A percentile compares a stretch with the other conserved stretches of the same genome.
phyloP scores from a whole-genome alignment of 2,329 filamentous ascomycete species.

The Sporothrix brunneoviolacea region DNA sequence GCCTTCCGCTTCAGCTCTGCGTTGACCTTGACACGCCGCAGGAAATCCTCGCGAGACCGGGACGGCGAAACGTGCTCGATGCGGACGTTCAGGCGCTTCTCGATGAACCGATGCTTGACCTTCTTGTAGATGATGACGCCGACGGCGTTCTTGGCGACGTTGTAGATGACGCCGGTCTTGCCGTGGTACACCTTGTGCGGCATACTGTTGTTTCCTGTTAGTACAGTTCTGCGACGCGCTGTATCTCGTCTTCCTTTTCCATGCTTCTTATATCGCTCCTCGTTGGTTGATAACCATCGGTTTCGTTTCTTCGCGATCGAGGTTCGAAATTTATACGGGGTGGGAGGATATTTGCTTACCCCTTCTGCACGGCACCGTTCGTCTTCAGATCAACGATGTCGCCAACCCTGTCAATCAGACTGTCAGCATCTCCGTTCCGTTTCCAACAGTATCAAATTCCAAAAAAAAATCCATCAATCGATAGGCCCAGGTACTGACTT shows the following conservation, averaged over 20 bases:
- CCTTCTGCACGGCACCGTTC: slow-evolving; percentile 98
- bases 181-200: slow-evolving; percentile 99
- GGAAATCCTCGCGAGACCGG: slow-evolving; percentile 93
- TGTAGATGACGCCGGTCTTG: slow-evolving; percentile 97
- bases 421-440: slow-evolving; percentile 17
- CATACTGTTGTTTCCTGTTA: slow-evolving; percentile 58
- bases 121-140: slow-evolving; percentile 99
- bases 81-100: slow-evolving; percentile 99
- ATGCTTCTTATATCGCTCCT: not conserved
- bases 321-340: no score
- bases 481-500: slow-evolving; percentile 48
- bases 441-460: no score
- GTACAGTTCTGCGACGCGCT: not conserved
- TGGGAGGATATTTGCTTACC: no score
- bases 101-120: slow-evolving; percentile 98
- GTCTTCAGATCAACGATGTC: slow-evolving; percentile 98
- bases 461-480: not conserved
- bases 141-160: slow-evolving; percentile 96
- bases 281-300: slow-evolving; percentile 1
- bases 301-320: not conserved
- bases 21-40: slow-evolving; percentile 94
- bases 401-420: slow-evolving; percentile 60
- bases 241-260: not conserved
- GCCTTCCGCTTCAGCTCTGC: slow-evolving; percentile 87
- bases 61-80: slow-evolving; percentile 95